Evolutionary conservation across 306 rosid genomes (phyloP), one percentile per base, ranked within the genome.

Genomic region (Cucumis sativus): DNA sequence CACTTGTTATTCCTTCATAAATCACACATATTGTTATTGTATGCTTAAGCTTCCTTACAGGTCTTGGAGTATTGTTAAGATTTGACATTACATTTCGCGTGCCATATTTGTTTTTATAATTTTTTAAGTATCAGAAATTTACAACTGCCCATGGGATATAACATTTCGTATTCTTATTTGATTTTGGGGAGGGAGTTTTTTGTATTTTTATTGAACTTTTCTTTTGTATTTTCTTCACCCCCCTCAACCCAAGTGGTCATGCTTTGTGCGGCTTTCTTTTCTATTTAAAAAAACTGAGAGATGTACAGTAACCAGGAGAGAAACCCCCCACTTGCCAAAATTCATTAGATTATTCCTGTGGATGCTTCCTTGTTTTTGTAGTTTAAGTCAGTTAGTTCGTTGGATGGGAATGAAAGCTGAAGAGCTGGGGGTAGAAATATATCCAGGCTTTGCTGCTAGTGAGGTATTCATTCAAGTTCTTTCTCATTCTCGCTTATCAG

Each of bases 381-480:
- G 98, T 87, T 84, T 94, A 77, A 92, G 98, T 85, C 95, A 94
- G 87, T 88, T 94, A 78, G 87, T 90, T 37, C 93, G 96, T 51
- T 94, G 98, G 98, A 71, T 94, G 97, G 97, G 98, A 83, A 82
- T 77, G 77, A 92, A 94, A 89, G 98, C 98, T 21, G 98, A 94
- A 88, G 96, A 90, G 81, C 79, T 94, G 86, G 98, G 98, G 51
- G 88, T 94, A 68, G 98, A 94, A 86, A 90, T 94, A 86, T 94
- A 90, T 84, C 96, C 97, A 65, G 97, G 98, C 75, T 94, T 94
- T 84, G 92, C 96, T 81, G 98, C 97, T 72, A 92, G 93, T 77
- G 96, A 94, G 96, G 98, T 94, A 39, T 83, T 76, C 75, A 70
- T 9, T 58, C 68, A 57, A 49, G 78, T 72, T 39, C 58, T 82